A percentile compares a stretch with the other conserved stretches of the same genome.
Evolutionary conservation across 345 rosid genomes (phyloP).

Genomic region (Crucihimalaya himalaica): DNA sequence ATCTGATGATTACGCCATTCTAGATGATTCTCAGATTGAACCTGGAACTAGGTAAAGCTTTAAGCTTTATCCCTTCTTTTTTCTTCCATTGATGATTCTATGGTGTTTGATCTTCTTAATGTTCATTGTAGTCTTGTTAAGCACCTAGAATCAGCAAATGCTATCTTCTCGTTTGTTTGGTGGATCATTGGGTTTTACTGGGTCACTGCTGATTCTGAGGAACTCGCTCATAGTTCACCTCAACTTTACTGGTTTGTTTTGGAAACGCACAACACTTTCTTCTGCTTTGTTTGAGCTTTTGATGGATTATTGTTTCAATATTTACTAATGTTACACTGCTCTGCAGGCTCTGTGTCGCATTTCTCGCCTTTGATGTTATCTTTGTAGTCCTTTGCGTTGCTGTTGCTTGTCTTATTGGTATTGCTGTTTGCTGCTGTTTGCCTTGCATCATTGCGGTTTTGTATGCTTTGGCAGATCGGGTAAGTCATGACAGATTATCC

Average conservation of each 20-base stretch:
- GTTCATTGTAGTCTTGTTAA: slow-evolving; percentile 27
- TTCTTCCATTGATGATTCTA: slow-evolving; percentile 1
- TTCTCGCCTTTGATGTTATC: slow-evolving; percentile 80
- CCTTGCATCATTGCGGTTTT: slow-evolving; percentile 92
- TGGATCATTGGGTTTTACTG: slow-evolving; percentile 90
- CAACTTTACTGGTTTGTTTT: slow-evolving; percentile 74
- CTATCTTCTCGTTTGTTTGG: slow-evolving; percentile 80
- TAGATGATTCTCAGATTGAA: slow-evolving; percentile 40
- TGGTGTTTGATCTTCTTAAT: background rate
- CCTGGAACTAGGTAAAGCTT: slow-evolving; percentile 50
- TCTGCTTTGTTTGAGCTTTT: slow-evolving; percentile 47
- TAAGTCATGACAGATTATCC: slow-evolving; percentile 29
- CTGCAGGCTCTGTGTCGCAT: slow-evolving; percentile 79
- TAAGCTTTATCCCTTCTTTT: background rate
- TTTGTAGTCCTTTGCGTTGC: slow-evolving; percentile 74
- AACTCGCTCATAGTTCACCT: slow-evolving; percentile 54
- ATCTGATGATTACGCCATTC: slow-evolving; percentile 20
- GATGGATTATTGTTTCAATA: slow-evolving; percentile 12
- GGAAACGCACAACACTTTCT: slow-evolving; percentile 14
- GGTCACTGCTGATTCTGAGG: slow-evolving; percentile 59
- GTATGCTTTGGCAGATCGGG: slow-evolving; percentile 79
- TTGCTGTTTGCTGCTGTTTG: slow-evolving; percentile 92
- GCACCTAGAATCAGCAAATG: slow-evolving; percentile 68
- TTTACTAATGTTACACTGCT: background rate
- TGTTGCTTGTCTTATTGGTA: slow-evolving; percentile 73